Base-by-base conservation (phyloP, 306 rosid genomes). In the Fagus crenata region DNA sequence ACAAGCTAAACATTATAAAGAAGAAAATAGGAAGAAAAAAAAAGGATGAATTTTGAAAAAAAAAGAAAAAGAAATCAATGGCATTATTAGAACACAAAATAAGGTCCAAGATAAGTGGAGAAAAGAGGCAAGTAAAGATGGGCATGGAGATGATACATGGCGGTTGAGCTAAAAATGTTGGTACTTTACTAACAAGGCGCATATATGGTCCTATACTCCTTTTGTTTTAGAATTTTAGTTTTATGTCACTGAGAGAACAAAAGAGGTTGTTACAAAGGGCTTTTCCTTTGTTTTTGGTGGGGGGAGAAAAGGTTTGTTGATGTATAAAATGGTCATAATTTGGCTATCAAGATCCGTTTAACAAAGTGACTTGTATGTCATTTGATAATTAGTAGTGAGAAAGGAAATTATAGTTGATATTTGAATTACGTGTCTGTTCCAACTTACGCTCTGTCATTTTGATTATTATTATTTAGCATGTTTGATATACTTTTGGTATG, bases 1-100 rank as follows among this genome's bases (percentile, higher is more conserved):
- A 65, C 76, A 69, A 17, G 18, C 7, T 53, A 77, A 74, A 84
- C 70, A 73, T 72, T 80, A 71, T 74, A 65, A 51, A 12, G 65
- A 58, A 73, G 75, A 60, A 41, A 35, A 71, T 36, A 5, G 17
- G 75, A 71, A 33, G 42, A 53, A 9, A 54, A 40, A 68, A 37
- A 17, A 41, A 55, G 55, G 4, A 7, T 9, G 51, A 46, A 46
- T 9, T 46, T 46, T 46, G 75, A 54, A 46, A 67, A 77, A 60
- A 67, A 18, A 77, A 60, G 58, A 15, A 63, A 70, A 43, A 70
- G 63, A 65, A 43, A 51, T 55, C 53, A 53, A 51, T 72, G 80
- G 68, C 83, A 32, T 61, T 60, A 71, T 53, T 54, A 32, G 82
- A 75, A 51, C 72, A 4, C 12, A 35, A 22, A 76, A 72, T 65